Conservation (phyloP, 495 filamentous ascomycete species). For the Lophiotrema nucula region DNA sequence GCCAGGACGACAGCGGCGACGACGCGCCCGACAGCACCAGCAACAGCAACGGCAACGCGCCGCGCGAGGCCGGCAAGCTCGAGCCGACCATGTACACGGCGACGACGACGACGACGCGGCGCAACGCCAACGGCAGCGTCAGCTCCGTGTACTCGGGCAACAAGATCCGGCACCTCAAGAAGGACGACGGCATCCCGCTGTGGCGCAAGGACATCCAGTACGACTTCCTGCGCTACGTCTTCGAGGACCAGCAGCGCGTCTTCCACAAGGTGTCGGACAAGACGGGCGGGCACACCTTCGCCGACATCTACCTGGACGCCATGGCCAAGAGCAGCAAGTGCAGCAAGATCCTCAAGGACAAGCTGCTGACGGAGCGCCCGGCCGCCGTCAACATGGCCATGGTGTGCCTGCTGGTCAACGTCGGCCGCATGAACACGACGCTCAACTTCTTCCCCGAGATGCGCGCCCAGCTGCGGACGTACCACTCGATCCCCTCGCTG, state of each 20-base stretch:
- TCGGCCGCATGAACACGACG: conserved; percentile 98
- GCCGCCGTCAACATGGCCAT: conserved; percentile 98
- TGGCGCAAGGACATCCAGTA: conserved; percentile 98
- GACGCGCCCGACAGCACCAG: conserved; percentile 38
- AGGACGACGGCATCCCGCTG: conserved; percentile 92
- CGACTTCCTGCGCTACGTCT: conserved; percentile 87
- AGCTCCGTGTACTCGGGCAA: conserved; percentile 77
- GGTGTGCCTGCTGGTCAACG: conserved; percentile 96
- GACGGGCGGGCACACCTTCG: conserved; percentile 76
- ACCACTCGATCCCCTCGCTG: conserved; percentile 94
- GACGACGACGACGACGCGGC: conserved; percentile 59
- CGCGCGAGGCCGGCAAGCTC: conserved; percentile 40
- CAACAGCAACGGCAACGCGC: too few species aligned
- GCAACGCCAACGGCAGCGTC: conserved; percentile 64
- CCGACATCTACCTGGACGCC: conserved; percentile 94
- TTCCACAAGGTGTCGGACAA: conserved; percentile 84
- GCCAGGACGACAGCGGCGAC: conserved; percentile 24
- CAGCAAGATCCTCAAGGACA: conserved; percentile 96
- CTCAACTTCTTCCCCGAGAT: conserved; percentile 99
- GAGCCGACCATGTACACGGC: conserved; percentile 46
- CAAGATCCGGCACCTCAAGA: conserved; percentile 94
- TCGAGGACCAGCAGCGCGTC: conserved; percentile 77
- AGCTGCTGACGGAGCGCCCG: conserved; percentile 86
- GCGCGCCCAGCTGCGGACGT: conserved; percentile 96
- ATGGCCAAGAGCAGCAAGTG: conserved; percentile 99